Base-by-base conservation (phyloP, 768 basidiomycete species). In the Russula compacta region DNA sequence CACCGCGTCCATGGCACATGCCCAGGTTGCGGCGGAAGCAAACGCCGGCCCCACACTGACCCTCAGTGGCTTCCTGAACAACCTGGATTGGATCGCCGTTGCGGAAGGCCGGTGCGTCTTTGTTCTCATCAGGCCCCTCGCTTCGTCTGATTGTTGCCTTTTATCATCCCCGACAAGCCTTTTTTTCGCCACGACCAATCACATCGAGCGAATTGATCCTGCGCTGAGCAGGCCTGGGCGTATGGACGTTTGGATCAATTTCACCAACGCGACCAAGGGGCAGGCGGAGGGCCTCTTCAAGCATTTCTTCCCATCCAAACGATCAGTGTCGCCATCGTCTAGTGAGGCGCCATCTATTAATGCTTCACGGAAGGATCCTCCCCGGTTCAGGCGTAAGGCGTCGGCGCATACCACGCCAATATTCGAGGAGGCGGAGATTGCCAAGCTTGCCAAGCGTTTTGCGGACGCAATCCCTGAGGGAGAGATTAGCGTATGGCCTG, bases 211-310 rank as follows among this genome's bases (percentile, higher is more conserved):
- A 44, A 79, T 97, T 40, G 93, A 97, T 72, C 92, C 87, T 51
- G 90, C 92, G 3, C 79, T 95, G 42, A 89, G 84, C 71, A 82
- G 92, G n/a, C 89, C 92, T 24, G 93, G 93, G 61, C 87, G 89
- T 49, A 91, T 92, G 88, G 92, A 92, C 69, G 86, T 95, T n/a
- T 92, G 90, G 90, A 81, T 94, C 44, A 91, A 91, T 75, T 93
- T 93, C 73, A 85, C 87, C 50, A 85, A 93, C 69, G 91, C 90
- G 6, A 91, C 88, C 7, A 92, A 90, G 71, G 91, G 87, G 89
- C 91, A 93, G 69, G 91, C 91, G 12, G 90, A 92, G 73, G 87
- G 87, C 53, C 89, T 93, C 70, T 93, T 92, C 83, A 90, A 91
- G 71, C 90, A 87, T 71, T 92, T 93, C 83, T 93, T 93, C 85